Percentiles rank a stretch among this genome's conserved stretches.
Conservation (phyloP, 1,284 basidiomycete species). For the Ustilago lituana region DNA sequence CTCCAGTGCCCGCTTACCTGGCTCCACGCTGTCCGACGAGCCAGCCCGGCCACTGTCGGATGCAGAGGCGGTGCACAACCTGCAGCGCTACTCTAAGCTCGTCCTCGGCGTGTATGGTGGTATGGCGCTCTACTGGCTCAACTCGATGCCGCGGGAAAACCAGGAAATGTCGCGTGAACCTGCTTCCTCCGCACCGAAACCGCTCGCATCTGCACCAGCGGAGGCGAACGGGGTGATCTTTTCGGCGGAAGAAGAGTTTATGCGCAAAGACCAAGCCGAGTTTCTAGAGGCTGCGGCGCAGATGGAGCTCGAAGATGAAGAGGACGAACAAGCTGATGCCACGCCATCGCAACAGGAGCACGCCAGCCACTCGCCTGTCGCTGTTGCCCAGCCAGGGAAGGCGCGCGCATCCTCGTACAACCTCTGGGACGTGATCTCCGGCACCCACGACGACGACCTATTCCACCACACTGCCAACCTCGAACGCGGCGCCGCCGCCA, state of each 20-base stretch:
- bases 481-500: constrained; percentile 35
- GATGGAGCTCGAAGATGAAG: constrained; percentile 54
- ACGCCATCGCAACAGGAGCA: background rate
- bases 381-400: constrained; percentile 6
- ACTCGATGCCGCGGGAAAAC: constrained; percentile 33
- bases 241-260: constrained; percentile 52
- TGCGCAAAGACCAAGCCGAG: constrained; percentile 42
- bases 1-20: constrained; percentile 16
- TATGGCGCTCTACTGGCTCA: constrained; percentile 56
- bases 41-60: constrained; percentile 38
- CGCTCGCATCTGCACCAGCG: background rate
- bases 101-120: constrained; percentile 62
- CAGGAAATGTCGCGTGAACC: background rate
- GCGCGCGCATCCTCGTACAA: constrained; percentile 33
- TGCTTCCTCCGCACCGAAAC: background rate
- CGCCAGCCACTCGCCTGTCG: background rate
- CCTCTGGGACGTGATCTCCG: constrained; percentile 54
- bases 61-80: constrained; percentile 47
- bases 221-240: constrained; percentile 28
- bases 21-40: constrained; percentile 21
- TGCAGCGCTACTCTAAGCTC: constrained; percentile 57
- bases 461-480: constrained; percentile 58
- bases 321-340: constrained; percentile 3
- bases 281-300: constrained; percentile 49
- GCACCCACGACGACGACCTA: constrained; percentile 57